phyloP scores from a whole-genome alignment of 2,329 filamentous ascomycete genomes.

The Xylaria sp. region DNA sequence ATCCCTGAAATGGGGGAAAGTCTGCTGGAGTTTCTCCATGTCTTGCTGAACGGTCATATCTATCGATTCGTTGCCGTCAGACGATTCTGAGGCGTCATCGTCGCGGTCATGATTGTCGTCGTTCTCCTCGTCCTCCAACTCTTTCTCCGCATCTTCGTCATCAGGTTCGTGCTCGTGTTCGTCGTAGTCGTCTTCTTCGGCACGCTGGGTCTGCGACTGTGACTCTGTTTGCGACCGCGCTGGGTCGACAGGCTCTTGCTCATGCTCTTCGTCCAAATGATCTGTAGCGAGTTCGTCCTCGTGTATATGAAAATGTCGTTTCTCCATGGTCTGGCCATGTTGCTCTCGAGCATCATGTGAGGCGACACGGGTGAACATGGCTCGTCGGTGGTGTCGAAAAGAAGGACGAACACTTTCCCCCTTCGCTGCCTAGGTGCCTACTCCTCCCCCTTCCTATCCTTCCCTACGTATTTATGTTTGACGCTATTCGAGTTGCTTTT shows the following conservation, averaged over 20 bases:
- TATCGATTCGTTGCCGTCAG: constrained; percentile 71
- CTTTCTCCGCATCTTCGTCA: constrained; percentile 51
- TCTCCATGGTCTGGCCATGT: constrained; percentile 43
- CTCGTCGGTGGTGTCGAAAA: constrained; percentile 1
- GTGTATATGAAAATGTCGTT: constrained; percentile 53
- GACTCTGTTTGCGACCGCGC: constrained; percentile 44
- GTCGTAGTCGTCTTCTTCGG: constrained; percentile 49
- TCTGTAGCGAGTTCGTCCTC: constrained; percentile 44
- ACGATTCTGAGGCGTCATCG: constrained; percentile 59
- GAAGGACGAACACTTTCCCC: not conserved
- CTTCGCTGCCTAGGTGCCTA: constrained; percentile 2
- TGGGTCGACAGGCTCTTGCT: constrained; percentile 41
- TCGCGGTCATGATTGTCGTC: constrained; percentile 53
- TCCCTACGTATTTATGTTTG: not conserved
- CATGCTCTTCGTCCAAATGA: constrained; percentile 11
- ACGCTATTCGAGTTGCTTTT: not conserved
- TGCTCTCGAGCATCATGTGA: constrained; percentile 46
- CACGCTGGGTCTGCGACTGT: constrained; percentile 45
- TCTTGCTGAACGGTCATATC: constrained; percentile 81
- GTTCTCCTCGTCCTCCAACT: constrained; percentile 54
- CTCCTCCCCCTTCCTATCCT: constrained; percentile 19
- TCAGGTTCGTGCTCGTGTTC: constrained; percentile 44
- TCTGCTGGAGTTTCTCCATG: constrained; percentile 84
- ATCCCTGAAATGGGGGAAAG: constrained; percentile 84
- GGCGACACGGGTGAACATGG: constrained; percentile 26